phyloP scores from a whole-genome alignment of 345 rosid species.

The Populus alba region DNA sequence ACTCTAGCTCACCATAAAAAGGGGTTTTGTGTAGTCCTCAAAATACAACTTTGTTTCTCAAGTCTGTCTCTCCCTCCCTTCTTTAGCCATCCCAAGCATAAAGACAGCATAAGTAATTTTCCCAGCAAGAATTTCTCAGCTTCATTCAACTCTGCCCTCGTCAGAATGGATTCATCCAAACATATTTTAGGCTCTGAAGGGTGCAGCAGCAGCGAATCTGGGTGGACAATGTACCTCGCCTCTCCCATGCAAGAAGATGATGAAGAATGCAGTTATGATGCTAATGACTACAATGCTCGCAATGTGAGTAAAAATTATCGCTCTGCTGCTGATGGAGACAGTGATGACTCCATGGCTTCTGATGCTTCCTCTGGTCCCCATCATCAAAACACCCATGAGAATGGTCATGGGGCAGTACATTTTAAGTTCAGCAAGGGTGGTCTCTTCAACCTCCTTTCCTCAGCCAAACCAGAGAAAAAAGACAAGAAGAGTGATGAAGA shows the following conservation, averaged over 20 bases:
- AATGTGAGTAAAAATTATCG: not conserved
- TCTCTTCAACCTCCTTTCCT: slow-evolving; percentile 25
- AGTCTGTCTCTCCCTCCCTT: not conserved
- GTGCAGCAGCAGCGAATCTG: slow-evolving; percentile 81
- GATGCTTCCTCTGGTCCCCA: slow-evolving; percentile 75
- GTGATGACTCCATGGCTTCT: slow-evolving; percentile 79
- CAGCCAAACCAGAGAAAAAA: slow-evolving; percentile 27
- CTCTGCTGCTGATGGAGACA: slow-evolving; percentile 29
- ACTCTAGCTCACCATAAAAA: not conserved
- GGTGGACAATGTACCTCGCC: slow-evolving; percentile 69
- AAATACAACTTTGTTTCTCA: not conserved
- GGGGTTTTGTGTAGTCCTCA: not conserved
- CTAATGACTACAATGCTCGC: slow-evolving; percentile 2
- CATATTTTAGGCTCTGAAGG: slow-evolving; percentile 44
- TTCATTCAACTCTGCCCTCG: not conserved
- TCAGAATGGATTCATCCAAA: slow-evolving; percentile 36
- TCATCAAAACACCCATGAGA: slow-evolving; percentile 26
- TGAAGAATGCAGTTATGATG: slow-evolving; percentile 26
- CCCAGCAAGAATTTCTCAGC: not conserved
- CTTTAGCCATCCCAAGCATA: not conserved
- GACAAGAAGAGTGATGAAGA: slow-evolving; percentile 29
- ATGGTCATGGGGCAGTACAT: slow-evolving; percentile 9
- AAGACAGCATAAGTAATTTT: not conserved
- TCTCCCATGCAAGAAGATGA: slow-evolving; percentile 57
- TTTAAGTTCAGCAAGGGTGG: slow-evolving; percentile 26